These are phyloP conservation scores for Mycena galericulata DNA, from an alignment of 768 basidiomycete genomes.

Conservation along the genomic window DNA sequence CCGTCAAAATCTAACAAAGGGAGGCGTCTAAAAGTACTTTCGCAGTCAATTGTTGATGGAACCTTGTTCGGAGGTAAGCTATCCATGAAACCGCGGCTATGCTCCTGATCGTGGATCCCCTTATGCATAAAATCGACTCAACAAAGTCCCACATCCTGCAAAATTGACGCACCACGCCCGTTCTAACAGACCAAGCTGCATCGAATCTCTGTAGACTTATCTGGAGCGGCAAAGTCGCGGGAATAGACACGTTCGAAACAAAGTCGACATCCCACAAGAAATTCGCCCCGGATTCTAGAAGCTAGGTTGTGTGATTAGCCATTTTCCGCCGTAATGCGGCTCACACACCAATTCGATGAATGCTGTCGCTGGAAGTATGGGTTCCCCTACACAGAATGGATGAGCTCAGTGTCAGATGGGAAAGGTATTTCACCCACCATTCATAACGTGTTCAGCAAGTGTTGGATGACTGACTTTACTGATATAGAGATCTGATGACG, in stretches of 20 bases:
- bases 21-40: background rate
- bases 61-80: background rate
- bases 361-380: slow-evolving; percentile 19
- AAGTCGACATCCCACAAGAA: slow-evolving; percentile 23
- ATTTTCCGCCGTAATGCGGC: background rate
- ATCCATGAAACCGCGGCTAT: slow-evolving; percentile 26
- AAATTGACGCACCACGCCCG: background rate
- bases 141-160: slow-evolving; percentile 20
- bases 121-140: background rate
- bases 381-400: slow-evolving; percentile 19
- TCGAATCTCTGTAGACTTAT: background rate
- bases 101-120: slow-evolving; percentile 5
- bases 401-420: background rate
- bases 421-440: slow-evolving; percentile 12
- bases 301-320: background rate
- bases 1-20: slow-evolving; percentile 1
- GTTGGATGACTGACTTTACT: slow-evolving; percentile 12
- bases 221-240: slow-evolving; percentile 10
- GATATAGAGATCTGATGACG: slow-evolving; percentile 1
- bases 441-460: slow-evolving; percentile 22
- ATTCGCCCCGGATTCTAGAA: slow-evolving; percentile 23
- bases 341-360: slow-evolving; percentile 26
- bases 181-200: slow-evolving; percentile 3
- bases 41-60: background rate
- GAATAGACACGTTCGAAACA: slow-evolving; percentile 13